Conservation (phyloP, 1,284 basidiomycete species). For the Ceratobasidium papillatum region DNA sequence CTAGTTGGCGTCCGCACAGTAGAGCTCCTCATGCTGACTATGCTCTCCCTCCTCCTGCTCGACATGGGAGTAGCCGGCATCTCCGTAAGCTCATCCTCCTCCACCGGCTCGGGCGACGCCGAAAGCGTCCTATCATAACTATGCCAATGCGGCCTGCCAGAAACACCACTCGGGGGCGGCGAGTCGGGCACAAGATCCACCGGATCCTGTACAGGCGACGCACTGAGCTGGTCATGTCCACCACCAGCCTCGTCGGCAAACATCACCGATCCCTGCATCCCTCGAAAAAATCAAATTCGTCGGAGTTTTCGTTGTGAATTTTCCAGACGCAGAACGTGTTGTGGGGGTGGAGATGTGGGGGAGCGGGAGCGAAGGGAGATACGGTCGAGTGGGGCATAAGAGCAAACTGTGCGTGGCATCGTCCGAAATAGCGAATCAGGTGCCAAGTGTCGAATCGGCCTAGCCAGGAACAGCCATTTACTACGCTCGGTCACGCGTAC, state of each 20-base stretch:
- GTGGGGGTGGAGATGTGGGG: not conserved
- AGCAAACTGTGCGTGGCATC: not conserved
- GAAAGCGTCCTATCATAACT: not conserved
- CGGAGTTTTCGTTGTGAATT: not conserved
- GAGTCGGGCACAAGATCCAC: slow-evolving; percentile 13
- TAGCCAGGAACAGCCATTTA: slow-evolving; percentile 33
- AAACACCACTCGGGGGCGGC: not conserved
- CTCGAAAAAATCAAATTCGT: slow-evolving; percentile 1
- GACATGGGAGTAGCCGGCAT: slow-evolving; percentile 29
- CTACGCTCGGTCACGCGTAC: slow-evolving; percentile 14
- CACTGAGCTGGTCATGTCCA: slow-evolving; percentile 10
- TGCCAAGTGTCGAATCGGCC: slow-evolving; percentile 8
- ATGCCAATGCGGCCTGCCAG: not conserved
- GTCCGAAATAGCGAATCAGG: slow-evolving; percentile 40
- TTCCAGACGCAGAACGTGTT: not conserved
- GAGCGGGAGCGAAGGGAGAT: not conserved
- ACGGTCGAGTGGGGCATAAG: slow-evolving; percentile 12
- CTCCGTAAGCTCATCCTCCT: slow-evolving; percentile 35
- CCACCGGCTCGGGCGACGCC: slow-evolving; percentile 6
- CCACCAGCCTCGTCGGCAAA: slow-evolving; percentile 8
- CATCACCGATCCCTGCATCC: slow-evolving; percentile 2
- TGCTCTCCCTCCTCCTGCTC: slow-evolving; percentile 13
- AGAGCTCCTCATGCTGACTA: slow-evolving; percentile 7
- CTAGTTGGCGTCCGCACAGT: not conserved
- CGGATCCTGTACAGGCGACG: slow-evolving; percentile 19